Conservation (phyloP, 345 rosid genomes). For the rapeseed (Brassica napus) region Da-Ae NC_063435.1:10628001-10628500, state of each 20-base stretch:
- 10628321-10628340: constrained; percentile 31
- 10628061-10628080: constrained; percentile 99
- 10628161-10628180: constrained; percentile 63
- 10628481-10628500: constrained; percentile 16
- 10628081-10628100: constrained; percentile 95
- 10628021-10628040: constrained; percentile 90
- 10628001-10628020: constrained; percentile 45
- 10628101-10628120: constrained; percentile 85
- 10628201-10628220: not conserved
- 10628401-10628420: not conserved
- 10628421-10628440: not conserved
- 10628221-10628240: constrained; percentile 15
- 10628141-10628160: constrained; percentile 39
- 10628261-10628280: constrained; percentile 49
- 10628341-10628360: not conserved
- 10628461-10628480: not conserved
- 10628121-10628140: constrained; percentile 54
- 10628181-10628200: not conserved
- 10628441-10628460: constrained; percentile 8
- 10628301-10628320: constrained; percentile 59
- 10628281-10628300: constrained; percentile 80
- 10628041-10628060: constrained; percentile 95
- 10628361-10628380: constrained; percentile 2
- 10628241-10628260: constrained; percentile 23
- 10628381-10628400: not conserved